Evolutionary conservation across 148 eudicot species (phyloP).

Genomic region (Vaccinium macrocarpon): DNA sequence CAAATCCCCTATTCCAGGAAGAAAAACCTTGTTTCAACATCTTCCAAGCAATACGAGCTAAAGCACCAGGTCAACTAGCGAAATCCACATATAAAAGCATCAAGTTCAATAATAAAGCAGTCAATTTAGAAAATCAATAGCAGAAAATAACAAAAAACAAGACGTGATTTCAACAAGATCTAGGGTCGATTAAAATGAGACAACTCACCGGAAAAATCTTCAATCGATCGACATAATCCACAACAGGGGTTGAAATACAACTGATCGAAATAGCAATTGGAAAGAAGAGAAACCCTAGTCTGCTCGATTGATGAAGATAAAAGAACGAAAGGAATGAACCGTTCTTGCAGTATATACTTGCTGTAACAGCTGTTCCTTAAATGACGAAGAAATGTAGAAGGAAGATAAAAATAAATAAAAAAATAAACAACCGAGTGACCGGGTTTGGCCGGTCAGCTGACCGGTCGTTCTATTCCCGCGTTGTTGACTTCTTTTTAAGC

Average conservation of each 20-base stretch:
- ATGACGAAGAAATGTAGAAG: background rate
- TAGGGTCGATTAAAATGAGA: background rate
- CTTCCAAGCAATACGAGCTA: background rate
- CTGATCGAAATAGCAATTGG: background rate
- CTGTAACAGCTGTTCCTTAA: background rate
- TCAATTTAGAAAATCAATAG: background rate
- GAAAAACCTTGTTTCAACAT: background rate
- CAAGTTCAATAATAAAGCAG: background rate
- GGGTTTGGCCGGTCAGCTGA: background rate
- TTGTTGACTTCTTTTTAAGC: background rate
- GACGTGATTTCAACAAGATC: background rate
- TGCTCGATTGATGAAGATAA: background rate
- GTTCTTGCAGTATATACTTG: background rate
- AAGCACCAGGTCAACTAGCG: background rate
- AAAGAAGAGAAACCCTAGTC: background rate
- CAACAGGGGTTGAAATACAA: background rate
- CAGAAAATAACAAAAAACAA: background rate
- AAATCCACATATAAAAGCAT: background rate
- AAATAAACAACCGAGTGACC: background rate
- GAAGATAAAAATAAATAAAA: background rate
- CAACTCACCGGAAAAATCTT: background rate
- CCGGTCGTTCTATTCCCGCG: background rate
- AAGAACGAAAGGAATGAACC: no score
- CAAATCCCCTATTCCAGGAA: background rate
- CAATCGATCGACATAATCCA: background rate